phyloP scores from a whole-genome alignment of 352 stramenopile genomes.

The Phytophthora citricola region DNA sequence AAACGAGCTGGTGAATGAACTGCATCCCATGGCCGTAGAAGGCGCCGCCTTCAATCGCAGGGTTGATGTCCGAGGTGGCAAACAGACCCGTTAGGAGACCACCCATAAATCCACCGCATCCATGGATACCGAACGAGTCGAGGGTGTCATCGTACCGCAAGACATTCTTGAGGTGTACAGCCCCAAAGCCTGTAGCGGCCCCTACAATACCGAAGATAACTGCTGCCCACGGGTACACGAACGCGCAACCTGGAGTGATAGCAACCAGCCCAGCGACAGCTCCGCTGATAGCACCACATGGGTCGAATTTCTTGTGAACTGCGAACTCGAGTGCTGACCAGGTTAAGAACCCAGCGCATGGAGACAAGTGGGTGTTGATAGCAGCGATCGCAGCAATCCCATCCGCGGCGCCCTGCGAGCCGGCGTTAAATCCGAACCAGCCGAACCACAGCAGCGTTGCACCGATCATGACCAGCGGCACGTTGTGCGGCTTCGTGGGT shows the following conservation, averaged over 20 bases:
- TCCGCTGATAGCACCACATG: conserved; percentile 65
- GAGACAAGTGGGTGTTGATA: conserved; percentile 76
- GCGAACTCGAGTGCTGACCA: conserved; percentile 69
- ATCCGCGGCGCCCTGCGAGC: conserved; percentile 62
- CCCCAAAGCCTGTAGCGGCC: conserved; percentile 54
- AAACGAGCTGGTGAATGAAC: conserved; percentile 60
- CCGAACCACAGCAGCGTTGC: conserved; percentile 79
- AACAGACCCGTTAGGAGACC: conserved; percentile 76
- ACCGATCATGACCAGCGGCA: conserved; percentile 85
- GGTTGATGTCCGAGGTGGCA: conserved; percentile 56
- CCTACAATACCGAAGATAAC: conserved; percentile 78
- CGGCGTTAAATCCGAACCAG: conserved; percentile 89
- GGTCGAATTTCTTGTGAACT: conserved; percentile 65
- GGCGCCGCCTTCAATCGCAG: conserved; percentile 50
- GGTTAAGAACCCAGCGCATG: conserved; percentile 66
- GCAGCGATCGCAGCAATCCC: conserved; percentile 67
- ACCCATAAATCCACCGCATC: conserved; percentile 70
- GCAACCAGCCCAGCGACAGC: conserved; percentile 70
- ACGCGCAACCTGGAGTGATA: conserved; percentile 77
- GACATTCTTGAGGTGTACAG: conserved; percentile 66
- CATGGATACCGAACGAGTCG: conserved; percentile 81
- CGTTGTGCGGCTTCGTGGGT: conserved; percentile 77
- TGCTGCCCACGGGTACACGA: conserved; percentile 69
- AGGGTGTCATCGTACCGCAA: conserved; percentile 81
- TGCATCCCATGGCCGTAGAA: conserved; percentile 58